Base-by-base conservation (phyloP, 176 grass and related monocot species). In the Oryza glumipatula region DNA sequence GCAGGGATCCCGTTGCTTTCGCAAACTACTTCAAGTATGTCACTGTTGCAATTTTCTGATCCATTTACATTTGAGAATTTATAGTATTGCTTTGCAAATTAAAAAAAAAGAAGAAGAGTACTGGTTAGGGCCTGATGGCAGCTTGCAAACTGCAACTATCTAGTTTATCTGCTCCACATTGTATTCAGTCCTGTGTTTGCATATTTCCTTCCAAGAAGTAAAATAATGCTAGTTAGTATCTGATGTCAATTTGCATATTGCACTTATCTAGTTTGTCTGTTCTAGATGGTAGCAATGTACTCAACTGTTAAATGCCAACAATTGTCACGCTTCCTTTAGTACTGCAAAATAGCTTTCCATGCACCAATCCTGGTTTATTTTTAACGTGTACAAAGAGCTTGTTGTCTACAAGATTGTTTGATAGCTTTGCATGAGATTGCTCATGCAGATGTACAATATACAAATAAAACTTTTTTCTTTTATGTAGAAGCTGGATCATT, bases 21-120 rank as follows among this genome's bases (percentile, higher is more conserved):
- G 60, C 80, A 82, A 95, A 92, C 38, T 98, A 98, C 74, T 98
- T 98, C 49, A 98, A 95, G 92, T 97, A 95, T 85, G 85, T 85
- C 65, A 41, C 68, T 3, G 12, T 5, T 85, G 33, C 65, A 79
- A 33, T 48, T 48, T 64, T 60, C 8, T 75, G n/a, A 36, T 72
- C 30, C 22, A 21, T 68, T 22, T 79, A 41, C 39, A 32, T 32
- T 32, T 32, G 30, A 32, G 30, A 32, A 32, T 32, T 32, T 32
- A 32, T 32, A 22, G 3, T 33, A 32, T 32, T 32, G 0, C 2
- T 32, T 32, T 32, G 30, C 30, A 32, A 32, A 28, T 28, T 26
- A 26, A 26, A 28, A 36, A 5, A 4, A 36, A 5, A 3, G 17
- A 2, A 82, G 1, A 61, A 49, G 33, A 56, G 30, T 58, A 7